Evolutionary conservation across 331 rosid genomes (phyloP), one percentile per base, ranked within the genome.

Genomic region (Prunus yedoensis): DNA sequence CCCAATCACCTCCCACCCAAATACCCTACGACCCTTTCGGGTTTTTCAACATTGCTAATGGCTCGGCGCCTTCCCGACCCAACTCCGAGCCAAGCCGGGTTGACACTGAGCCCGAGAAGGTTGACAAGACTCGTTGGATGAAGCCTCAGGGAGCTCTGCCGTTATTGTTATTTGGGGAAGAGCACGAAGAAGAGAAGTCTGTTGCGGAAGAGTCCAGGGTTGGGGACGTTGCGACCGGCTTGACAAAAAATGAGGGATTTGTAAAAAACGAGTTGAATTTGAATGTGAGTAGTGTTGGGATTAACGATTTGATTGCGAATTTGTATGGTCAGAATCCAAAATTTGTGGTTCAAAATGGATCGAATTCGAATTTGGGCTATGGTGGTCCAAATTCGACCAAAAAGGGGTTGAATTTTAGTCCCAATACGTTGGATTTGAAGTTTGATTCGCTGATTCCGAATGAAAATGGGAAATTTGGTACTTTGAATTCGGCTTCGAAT

Each of bases 61-160:
- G 85, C 78, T 63, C 70, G 51, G 51, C 70, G 52, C 51, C 70
- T 50, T 3, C 51, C 70, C 18, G 17, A 65, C 16, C 18, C 30
- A 27, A 38, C 0, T n/a, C 70, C 23, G 51, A 65, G 70, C 70
- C 70, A 28, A 28, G 13, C 28, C 70, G 59, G 54, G 21, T 21
- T 28, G 78, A 71, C 66, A 23, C 62, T 1, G 78, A 78, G 51
- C 47, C 75, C 20, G 82, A 11, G 23, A 70, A 59, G 49, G 61
- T 56, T 1, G 20, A 46, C 38, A 73, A 73, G 5, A 73, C 68
- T 57, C 69, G 16, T 50, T 77, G 90, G 86, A 75, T 58, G 47
- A 90, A 86, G 76, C 83, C 86, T 25, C 86, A 25, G 16, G 97
- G 97, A 17, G 97, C 96, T 73, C 65, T 94, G 77, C 97, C 99